phyloP scores from a whole-genome alignment of 805 yeast species.

The Dipodascopsis tothii region DNA sequence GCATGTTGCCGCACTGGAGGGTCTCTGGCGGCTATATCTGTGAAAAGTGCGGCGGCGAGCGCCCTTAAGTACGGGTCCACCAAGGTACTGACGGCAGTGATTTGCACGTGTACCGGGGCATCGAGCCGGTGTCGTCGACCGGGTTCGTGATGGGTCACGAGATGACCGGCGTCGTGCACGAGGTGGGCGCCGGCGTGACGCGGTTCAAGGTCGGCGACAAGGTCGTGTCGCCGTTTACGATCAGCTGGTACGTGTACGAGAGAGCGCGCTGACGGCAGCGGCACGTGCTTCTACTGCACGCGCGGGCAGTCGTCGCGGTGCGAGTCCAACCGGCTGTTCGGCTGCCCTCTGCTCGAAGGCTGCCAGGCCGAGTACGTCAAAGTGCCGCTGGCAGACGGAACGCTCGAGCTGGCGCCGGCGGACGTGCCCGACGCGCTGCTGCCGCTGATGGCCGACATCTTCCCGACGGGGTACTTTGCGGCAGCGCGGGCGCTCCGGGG shows the following conservation, averaged over 20 bases:
- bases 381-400: conserved; percentile 50
- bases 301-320: conserved; percentile 52
- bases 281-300: conserved; percentile 51
- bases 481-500: conserved; percentile 44
- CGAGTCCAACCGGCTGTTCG: conserved; percentile 48
- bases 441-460: conserved; percentile 56
- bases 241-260: conserved; percentile 31
- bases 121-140: conserved; percentile 34
- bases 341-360: conserved; percentile 50
- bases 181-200: conserved; percentile 32
- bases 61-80: no score
- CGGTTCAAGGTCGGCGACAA: conserved; percentile 41
- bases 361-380: conserved; percentile 57
- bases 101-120: conserved; percentile 48
- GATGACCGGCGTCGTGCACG: conserved; percentile 39
- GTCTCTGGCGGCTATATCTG: no score
- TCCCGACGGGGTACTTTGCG: conserved; percentile 57
- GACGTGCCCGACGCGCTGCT: conserved; percentile 40
- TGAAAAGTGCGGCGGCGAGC: no score
- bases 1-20: no score
- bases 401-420: conserved; percentile 41
- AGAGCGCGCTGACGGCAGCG: conserved; percentile 33
- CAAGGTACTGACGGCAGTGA: no score
- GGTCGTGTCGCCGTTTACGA: conserved; percentile 44
- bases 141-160: conserved; percentile 48